Base-by-base conservation (phyloP, 2,329 filamentous ascomycete species). In the Aspergillus viridinutans region DNA sequence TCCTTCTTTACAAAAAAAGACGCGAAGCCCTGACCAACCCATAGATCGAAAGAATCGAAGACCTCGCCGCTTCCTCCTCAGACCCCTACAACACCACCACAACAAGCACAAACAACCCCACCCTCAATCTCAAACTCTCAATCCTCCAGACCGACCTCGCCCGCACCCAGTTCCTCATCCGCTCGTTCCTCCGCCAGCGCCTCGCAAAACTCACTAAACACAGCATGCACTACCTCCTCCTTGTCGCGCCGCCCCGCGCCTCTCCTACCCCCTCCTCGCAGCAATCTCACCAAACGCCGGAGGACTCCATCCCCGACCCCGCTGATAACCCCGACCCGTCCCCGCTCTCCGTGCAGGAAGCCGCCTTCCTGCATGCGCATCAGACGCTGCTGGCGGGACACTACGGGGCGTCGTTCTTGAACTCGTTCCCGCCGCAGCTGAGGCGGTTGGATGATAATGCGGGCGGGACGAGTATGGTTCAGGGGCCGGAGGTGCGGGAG, bases 121-220 rank as follows among this genome's bases (percentile, higher is more conserved):
- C 90, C 74, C 88, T 90, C 62, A 97, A 96, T 72, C 96, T 99
- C 73, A 86, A 86, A 59, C 86, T 97, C 69, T 96, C 97, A 50
- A 89, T 99, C 60, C 87, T 97, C 54, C 94, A 99, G 79, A 97
- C 95, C 6, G 94, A 99, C 77, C 84, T 99, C 54, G 92, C 97
- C 73, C 83, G 94, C 49, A 95, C 90, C 76, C 96, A 96, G 77
- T 99, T 92, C 69, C 81, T 99, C 23, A 84, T 97, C 20, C 83
- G 94, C 59, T 89, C 89, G 62, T 88, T 93, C 63, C 76, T 99
- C 55, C 83, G 95, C 53, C 87, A 90, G 9, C 83, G 94, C n/a
- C 86, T 97, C 56, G 85, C 90, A 54, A 97, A 99, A 83, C 68
- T 79, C 56, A 75, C 76, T 29, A 73, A 73, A 57, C 68, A 74